Percentiles rank a stretch among this genome's conserved stretches.
These are phyloP conservation scores for Tolypocladium capitatum DNA, from an alignment of 2,329 filamentous ascomycete genomes.

Conservation along the genomic window DNA sequence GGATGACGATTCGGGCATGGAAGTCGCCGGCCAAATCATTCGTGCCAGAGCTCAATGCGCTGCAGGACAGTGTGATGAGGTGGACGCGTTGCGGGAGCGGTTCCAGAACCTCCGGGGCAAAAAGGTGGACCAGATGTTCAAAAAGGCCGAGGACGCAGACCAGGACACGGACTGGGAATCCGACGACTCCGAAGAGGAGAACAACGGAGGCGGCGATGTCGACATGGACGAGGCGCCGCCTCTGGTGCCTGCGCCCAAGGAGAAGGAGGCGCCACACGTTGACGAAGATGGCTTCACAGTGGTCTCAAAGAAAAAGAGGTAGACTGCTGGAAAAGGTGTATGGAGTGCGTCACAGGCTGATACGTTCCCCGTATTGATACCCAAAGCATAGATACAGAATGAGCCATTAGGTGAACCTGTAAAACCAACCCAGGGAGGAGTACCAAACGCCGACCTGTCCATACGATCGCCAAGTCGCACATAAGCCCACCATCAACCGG, in stretches of 20 bases:
- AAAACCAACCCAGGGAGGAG: slow-evolving; percentile 8
- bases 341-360: not conserved
- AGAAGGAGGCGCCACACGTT: slow-evolving; percentile 56
- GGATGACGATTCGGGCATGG: slow-evolving; percentile 73
- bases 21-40: slow-evolving; percentile 62
- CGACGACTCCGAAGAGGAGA: slow-evolving; percentile 45
- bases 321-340: slow-evolving; percentile 14
- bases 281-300: slow-evolving; percentile 75
- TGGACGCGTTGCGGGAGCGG: slow-evolving; percentile 48
- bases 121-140: slow-evolving; percentile 39
- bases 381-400: slow-evolving; percentile 10
- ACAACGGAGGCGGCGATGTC: slow-evolving; percentile 42
- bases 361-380: slow-evolving; percentile 10
- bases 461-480: slow-evolving; percentile 7
- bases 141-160: slow-evolving; percentile 40
- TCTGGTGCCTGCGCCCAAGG: slow-evolving; percentile 41
- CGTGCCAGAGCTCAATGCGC: slow-evolving; percentile 50
- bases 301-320: slow-evolving; percentile 56
- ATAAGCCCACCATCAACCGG: not conserved
- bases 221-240: slow-evolving; percentile 59
- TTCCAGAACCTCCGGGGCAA: slow-evolving; percentile 50
- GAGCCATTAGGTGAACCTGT: slow-evolving; percentile 1
- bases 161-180: slow-evolving; percentile 50
- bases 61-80: slow-evolving; percentile 51
- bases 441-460: slow-evolving; percentile 20